A percentile compares a stretch with the other conserved stretches of the same genome.
Conservation (phyloP, 345 rosid species). For the Salix dunnii region DNA sequence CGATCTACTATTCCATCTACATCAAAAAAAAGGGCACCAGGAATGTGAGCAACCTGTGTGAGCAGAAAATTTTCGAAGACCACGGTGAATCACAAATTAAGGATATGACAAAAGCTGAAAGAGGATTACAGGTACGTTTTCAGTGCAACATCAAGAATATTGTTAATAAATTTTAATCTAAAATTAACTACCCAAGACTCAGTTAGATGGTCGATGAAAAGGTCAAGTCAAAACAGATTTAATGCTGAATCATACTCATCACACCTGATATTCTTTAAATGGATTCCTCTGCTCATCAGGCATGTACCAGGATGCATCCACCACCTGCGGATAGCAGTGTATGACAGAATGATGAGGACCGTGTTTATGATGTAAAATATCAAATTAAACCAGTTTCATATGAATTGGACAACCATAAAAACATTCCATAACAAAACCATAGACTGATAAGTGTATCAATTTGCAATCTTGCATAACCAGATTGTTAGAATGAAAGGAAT, state of each 20-base stretch:
- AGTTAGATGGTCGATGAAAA: not conserved
- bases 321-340: slow-evolving; percentile 39
- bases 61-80: slow-evolving; percentile 10
- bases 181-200: not conserved
- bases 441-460: not conserved
- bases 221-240: not conserved
- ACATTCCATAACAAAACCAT: not conserved
- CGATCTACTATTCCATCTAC: slow-evolving; percentile 91
- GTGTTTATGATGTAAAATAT: not conserved
- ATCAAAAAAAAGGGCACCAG: slow-evolving; percentile 94
- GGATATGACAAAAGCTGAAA: not conserved
- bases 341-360: not conserved
- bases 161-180: not conserved
- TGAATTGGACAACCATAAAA: not conserved
- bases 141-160: not conserved
- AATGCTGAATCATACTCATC: not conserved
- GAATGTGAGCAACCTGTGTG: slow-evolving; percentile 92
- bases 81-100: not conserved
- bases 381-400: not conserved
- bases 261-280: slow-evolving; percentile 93
- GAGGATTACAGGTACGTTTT: slow-evolving; percentile 1
- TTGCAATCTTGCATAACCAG: not conserved
- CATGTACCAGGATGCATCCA: slow-evolving; percentile 99
- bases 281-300: slow-evolving; percentile 98
- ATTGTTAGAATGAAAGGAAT: too few species aligned